Evolutionary conservation across 1,284 basidiomycete genomes (phyloP).

Genomic region (Ustilago bromivora): DNA sequence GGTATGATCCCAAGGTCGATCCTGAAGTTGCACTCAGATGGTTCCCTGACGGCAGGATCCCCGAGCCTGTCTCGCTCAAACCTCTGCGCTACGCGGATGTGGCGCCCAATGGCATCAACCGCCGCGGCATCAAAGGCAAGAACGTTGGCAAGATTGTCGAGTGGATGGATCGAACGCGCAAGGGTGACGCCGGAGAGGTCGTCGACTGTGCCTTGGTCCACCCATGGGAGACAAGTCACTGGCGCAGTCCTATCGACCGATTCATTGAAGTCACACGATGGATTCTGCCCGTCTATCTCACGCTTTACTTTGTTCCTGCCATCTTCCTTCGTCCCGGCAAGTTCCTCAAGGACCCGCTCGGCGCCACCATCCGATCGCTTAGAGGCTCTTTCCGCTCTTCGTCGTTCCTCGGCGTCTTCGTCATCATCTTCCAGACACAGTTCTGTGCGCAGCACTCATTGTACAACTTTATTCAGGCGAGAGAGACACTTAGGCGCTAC

Average conservation of each 20-base stretch:
- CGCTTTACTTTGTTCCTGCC: constrained; percentile 86
- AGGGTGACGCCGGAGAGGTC: constrained; percentile 39
- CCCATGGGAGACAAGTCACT: constrained; percentile 81
- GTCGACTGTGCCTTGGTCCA: constrained; percentile 75
- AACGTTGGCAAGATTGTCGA: constrained; percentile 56
- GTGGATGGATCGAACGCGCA: constrained; percentile 53
- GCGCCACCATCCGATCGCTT: constrained; percentile 72
- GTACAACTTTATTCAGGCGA: constrained; percentile 69
- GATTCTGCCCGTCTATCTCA: constrained; percentile 83
- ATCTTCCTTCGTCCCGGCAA: constrained; percentile 65
- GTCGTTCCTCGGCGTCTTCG: constrained; percentile 87
- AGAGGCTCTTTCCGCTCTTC: constrained; percentile 85
- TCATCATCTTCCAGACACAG: constrained; percentile 86
- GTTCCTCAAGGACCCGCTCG: constrained; percentile 61
- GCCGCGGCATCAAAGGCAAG: constrained; percentile 60
- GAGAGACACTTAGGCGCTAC: constrained; percentile 23
- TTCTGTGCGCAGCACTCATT: constrained; percentile 81
- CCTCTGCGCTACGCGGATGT: constrained; percentile 56
- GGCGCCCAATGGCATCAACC: constrained; percentile 48
- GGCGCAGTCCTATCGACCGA: constrained; percentile 77
- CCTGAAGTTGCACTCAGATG: constrained; percentile 38
- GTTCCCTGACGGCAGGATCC: constrained; percentile 61
- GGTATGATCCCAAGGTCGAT: constrained; percentile 24
- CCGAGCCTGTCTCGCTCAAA: constrained; percentile 55
- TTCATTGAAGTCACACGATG: constrained; percentile 85